Evolutionary conservation across 495 filamentous ascomycete species (phyloP).

Genomic region (Penicillium simplicissimum): DNA sequence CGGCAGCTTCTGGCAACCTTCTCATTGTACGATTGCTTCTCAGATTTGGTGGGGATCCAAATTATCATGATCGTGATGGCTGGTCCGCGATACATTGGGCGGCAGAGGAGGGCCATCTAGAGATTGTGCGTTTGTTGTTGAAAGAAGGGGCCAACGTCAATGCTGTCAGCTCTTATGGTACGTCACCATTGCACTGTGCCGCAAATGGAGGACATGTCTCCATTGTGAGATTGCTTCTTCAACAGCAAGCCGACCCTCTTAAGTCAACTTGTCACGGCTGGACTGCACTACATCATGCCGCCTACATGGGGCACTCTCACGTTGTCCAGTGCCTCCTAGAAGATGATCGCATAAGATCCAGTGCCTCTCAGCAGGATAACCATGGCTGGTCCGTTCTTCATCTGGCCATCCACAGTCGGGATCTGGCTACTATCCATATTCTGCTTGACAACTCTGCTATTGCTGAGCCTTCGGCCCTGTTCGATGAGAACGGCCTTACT

Average conservation of each 20-base stretch:
- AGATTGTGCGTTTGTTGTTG: constrained; percentile 31
- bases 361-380: constrained; percentile 30
- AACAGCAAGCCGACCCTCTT: constrained; percentile 25
- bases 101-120: constrained; percentile 35
- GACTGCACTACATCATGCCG: constrained; percentile 27
- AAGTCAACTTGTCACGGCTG: constrained; percentile 32
- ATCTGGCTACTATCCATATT: constrained; percentile 26
- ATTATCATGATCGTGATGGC: constrained; percentile 28
- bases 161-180: constrained; percentile 34
- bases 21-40: constrained; percentile 21
- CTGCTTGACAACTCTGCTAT: constrained; percentile 28
- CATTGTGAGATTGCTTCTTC: constrained; percentile 32
- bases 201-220: constrained; percentile 33
- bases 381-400: constrained; percentile 40
- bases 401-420: constrained; percentile 31
- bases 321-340: constrained; percentile 24
- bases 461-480: constrained; percentile 22
- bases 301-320: constrained; percentile 24
- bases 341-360: constrained; percentile 27
- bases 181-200: constrained; percentile 34
- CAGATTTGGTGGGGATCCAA: constrained; percentile 19
- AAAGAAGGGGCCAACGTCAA: constrained; percentile 25
- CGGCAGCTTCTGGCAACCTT: constrained; percentile 25
- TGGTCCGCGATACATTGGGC: constrained; percentile 36
- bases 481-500: constrained; percentile 34